Evolutionary conservation across 1,139 yeast species (phyloP), one percentile per base, ranked within the genome.

Genomic region (Zygoascus meyerae): DNA sequence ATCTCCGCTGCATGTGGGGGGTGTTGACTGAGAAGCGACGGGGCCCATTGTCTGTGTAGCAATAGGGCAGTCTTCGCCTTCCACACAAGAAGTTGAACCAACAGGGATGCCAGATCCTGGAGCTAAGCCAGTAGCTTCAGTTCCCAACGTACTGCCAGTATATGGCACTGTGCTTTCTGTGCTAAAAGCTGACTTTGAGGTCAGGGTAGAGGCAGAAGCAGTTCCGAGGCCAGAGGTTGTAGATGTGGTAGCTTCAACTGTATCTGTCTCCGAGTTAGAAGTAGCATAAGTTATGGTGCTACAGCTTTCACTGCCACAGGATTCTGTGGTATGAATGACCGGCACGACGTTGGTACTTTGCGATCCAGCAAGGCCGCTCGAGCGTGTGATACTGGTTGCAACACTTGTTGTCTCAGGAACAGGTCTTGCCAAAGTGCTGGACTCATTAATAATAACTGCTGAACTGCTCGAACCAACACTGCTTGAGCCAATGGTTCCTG

Each of bases 1-100:
- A 6, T 36, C 47, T 17, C 40, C 34, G n/a, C 18, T 21, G 21
- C 52, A 30, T 16, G 34, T 16, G 28, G 18, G 15, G 30, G 45
- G 11, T 21, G 39, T 28, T 15, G 40, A 34, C 21, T 33, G 16
- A 4, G 35, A 16, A 33, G 16, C 16, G 17, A 33, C 35, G 35
- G 35, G 12, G 15, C 35, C 16, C 7, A 16, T 6, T 12, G 14
- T 10, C 5, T 10, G 3, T 9, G 39, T 35, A 16, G 14, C 36
- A 40, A 36, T 36, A 12, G 38, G 28, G 9, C 5, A 10, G 10
- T 36, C 16, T 11, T 32, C 36, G 9, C 42, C 39, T 6, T 7
- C 8, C 16, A 33, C 18, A 34, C 30, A 16, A 30, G 15, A 30
- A 15, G 33, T 14, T 6, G 41, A 14, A 7, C 18, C n/a, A 26